A percentile compares a stretch with the other conserved stretches of the same genome.
Evolutionary conservation across 495 filamentous ascomycete genomes (phyloP).

Genomic region (Sporormia fimetaria): DNA sequence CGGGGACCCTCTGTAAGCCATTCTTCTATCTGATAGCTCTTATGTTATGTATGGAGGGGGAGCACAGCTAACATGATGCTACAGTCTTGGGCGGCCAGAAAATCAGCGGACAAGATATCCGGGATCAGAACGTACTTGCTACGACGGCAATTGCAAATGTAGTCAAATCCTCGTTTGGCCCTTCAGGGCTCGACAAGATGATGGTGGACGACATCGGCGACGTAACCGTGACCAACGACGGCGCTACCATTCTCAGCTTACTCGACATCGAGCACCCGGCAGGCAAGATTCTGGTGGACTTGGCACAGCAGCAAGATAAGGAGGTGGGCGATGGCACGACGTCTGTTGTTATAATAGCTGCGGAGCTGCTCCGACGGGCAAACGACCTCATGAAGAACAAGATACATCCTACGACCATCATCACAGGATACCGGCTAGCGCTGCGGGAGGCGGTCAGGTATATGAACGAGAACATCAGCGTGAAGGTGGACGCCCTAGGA

Average conservation of each 20-base stretch:
- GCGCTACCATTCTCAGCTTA: slow-evolving; percentile 88
- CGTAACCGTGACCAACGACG: slow-evolving; percentile 98
- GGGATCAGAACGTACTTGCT: slow-evolving; percentile 93
- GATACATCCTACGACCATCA: slow-evolving; percentile 99
- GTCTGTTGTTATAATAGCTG: slow-evolving; percentile 91
- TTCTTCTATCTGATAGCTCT: slow-evolving; percentile 7
- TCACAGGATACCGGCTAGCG: slow-evolving; percentile 92
- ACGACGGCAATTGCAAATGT: slow-evolving; percentile 97
- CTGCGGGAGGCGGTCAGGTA: slow-evolving; percentile 95
- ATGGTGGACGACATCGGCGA: slow-evolving; percentile 99
- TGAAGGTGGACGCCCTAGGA: slow-evolving; percentile 83
- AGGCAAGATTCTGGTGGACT: slow-evolving; percentile 93
- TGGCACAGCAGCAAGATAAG: slow-evolving; percentile 97
- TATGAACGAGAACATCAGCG: slow-evolving; percentile 95
- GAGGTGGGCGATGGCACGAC: slow-evolving; percentile 97
- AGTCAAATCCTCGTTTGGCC: slow-evolving; percentile 96
- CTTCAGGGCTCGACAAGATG: slow-evolving; percentile 98
- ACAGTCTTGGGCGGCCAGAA: slow-evolving; percentile 82
- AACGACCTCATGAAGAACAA: slow-evolving; percentile 99
- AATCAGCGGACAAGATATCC: slow-evolving; percentile 88
- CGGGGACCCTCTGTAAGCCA: slow-evolving; percentile 63
- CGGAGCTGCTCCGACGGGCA: slow-evolving; percentile 83
- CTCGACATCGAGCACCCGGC: slow-evolving; percentile 96
- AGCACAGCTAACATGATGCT: slow-evolving; percentile 9
- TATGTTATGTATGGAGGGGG: too few relatives aligned